Conservation (phyloP, 2,329 filamentous ascomycete genomes). For the Diaporthe amygdali region DNA sequence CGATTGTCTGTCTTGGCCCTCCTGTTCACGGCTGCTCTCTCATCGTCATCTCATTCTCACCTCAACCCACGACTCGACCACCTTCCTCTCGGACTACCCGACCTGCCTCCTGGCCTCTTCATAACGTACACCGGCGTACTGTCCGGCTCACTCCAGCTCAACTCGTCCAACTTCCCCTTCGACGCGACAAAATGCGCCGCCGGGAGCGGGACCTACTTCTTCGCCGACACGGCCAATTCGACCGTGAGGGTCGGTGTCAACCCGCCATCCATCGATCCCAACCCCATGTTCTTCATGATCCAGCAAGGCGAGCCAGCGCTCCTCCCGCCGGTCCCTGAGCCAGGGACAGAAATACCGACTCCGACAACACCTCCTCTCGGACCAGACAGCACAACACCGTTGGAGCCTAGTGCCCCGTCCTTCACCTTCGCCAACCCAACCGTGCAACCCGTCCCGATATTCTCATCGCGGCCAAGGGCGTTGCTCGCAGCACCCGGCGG, state of each 20-base stretch:
- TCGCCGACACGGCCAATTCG: neutral
- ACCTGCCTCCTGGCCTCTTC: conserved; percentile 7
- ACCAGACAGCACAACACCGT: neutral
- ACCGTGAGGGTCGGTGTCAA: neutral
- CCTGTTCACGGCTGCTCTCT: neutral
- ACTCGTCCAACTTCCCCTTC: neutral
- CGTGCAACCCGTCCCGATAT: neutral
- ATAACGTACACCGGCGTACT: neutral
- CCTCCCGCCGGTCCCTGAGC: neutral
- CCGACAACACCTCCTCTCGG: neutral
- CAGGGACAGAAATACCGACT: neutral
- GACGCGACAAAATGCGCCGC: neutral
- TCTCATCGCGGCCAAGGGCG: neutral
- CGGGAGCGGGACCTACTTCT: neutral
- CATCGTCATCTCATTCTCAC: neutral
- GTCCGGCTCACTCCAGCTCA: neutral
- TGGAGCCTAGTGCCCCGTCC: neutral
- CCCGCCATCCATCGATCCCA: neutral
- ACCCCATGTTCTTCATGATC: neutral
- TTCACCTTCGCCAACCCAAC: neutral
- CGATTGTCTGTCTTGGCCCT: neutral
- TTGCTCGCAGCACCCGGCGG: neutral
- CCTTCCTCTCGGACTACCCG: neutral
- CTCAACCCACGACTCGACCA: neutral
- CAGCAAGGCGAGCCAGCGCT: neutral